A percentile compares a stretch with the other conserved stretches of the same genome.
Conservation (phyloP, 129 eudicot species). For the Chrysanthemum lavandulifolium region DNA sequence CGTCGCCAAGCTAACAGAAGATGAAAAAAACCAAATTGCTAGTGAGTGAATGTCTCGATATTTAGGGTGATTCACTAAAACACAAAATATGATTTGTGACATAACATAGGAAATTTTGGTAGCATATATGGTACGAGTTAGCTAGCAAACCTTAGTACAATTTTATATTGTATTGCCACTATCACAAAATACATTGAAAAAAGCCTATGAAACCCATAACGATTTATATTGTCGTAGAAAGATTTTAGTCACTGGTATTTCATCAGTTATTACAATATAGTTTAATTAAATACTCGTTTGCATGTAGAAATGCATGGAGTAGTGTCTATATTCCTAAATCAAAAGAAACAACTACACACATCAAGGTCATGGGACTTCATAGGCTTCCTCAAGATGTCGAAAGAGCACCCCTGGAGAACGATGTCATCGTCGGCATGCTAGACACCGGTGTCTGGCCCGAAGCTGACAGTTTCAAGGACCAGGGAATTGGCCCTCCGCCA, state of each 20-base stretch:
- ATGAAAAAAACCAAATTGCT: slow-evolving; percentile 37
- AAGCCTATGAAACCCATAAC: too few relatives aligned
- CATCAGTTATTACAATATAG: too few relatives aligned
- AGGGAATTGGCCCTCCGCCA: slow-evolving; percentile 53
- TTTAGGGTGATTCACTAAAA: not conserved
- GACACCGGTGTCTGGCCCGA: slow-evolving; percentile 63
- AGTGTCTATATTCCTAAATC: slow-evolving; percentile 60
- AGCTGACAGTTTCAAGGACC: slow-evolving; percentile 44
- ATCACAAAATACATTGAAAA: too few relatives aligned
- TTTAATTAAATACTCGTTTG: not conserved
- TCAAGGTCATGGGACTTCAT: slow-evolving; percentile 79
- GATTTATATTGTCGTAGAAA: not conserved
- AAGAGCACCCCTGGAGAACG: slow-evolving; percentile 41
- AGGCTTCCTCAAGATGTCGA: slow-evolving; percentile 37
- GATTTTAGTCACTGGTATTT: too few relatives aligned
- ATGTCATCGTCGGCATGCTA: slow-evolving; percentile 43
- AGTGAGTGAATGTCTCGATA: slow-evolving; percentile 14
- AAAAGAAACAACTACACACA: slow-evolving; percentile 49
- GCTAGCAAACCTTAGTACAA: too few relatives aligned
- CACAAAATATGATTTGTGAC: too few relatives aligned
- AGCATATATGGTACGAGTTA: too few relatives aligned
- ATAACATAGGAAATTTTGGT: too few relatives aligned
- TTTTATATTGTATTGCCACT: too few relatives aligned
- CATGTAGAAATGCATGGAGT: slow-evolving; percentile 53
- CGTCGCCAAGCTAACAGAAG: slow-evolving; percentile 60